A percentile compares a stretch with the other conserved stretches of the same genome.
Conservation (phyloP, 768 basidiomycete genomes). For the Agaricus blazei region DNA sequence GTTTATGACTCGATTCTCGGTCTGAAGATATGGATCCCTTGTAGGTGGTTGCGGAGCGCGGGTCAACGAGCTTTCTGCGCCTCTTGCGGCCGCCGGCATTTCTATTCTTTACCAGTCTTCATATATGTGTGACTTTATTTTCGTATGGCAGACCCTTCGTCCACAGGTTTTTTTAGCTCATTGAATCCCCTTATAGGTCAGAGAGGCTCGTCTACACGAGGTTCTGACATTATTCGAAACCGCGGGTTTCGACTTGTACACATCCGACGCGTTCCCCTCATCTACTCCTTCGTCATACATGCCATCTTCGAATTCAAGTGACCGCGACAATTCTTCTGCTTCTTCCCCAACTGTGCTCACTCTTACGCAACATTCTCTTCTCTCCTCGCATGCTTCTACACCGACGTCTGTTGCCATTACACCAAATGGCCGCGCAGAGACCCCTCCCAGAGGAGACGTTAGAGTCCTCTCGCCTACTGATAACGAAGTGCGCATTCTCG, state of each 20-base stretch:
- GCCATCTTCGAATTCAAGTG: neutral
- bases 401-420: neutral
- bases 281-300: slow-evolving; percentile 13
- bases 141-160: slow-evolving; percentile 40
- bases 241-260: slow-evolving; percentile 64
- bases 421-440: neutral
- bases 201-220: slow-evolving; percentile 57
- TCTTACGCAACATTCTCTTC: neutral
- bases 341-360: slow-evolving; percentile 7
- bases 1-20: neutral
- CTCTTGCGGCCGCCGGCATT: slow-evolving; percentile 70
- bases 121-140: slow-evolving; percentile 79
- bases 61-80: slow-evolving; percentile 71
- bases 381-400: neutral
- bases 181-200: slow-evolving; percentile 41
- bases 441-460: slow-evolving; percentile 15
- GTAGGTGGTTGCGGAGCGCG: slow-evolving; percentile 67
- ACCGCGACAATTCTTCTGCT: neutral
- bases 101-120: slow-evolving; percentile 81
- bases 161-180: slow-evolving; percentile 4
- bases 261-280: slow-evolving; percentile 34
- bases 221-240: slow-evolving; percentile 54
- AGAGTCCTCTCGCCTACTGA: slow-evolving; percentile 52
- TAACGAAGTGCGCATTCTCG: slow-evolving; percentile 56
- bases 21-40: slow-evolving; percentile 6